Evolutionary conservation across 768 basidiomycete species (phyloP), one percentile per base, ranked within the genome.

Genomic region (Mycena galopus): DNA sequence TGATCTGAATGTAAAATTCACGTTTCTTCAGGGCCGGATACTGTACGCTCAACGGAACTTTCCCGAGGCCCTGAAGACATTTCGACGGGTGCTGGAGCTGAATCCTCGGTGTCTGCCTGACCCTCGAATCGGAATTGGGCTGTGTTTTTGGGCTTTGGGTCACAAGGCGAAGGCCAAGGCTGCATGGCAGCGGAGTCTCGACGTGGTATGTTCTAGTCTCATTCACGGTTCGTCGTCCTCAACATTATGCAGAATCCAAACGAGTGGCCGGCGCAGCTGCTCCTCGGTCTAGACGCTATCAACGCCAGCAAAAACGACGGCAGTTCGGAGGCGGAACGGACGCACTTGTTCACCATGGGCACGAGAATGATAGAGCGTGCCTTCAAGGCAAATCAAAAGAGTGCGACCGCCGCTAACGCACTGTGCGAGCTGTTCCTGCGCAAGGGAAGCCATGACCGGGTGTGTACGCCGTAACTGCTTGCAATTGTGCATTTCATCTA

Each of bases 111-210:
- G 94, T 82, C 84, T 87, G 29, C 98, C 97, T 0, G 97, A 99
- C 81, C 97, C 98, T 37, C 90, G 98, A 9, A 93, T 99, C 68
- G 98, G 98, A 21, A 95, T 99, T 47, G 98, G 98, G 11, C 84
- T 99, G 6, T 98, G 97, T 81, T 85, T 96, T 25, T 99, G 95
- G 96, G 90, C 94, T 5, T 85, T 98, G 83, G 94, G 94, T 69
- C 90, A 97, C 75, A 93, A 92, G 72, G 86, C 87, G 2, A 93
- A 92, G 75, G 98, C 97, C 0, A 92, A 91, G 74, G 88, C 88
- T 27, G 97, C 97, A 0, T 99, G 98, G 97, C 89, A 96, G 77
- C 87, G 97, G 37, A 94, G 94, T 75, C 79, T 95, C 65, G 94
- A 94, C 82, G 90, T 96, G 74, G 96, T 95, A 72, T 67, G 94